Conservation (phyloP, 2,329 filamentous ascomycete species). For the Diaporthe batatas region DNA sequence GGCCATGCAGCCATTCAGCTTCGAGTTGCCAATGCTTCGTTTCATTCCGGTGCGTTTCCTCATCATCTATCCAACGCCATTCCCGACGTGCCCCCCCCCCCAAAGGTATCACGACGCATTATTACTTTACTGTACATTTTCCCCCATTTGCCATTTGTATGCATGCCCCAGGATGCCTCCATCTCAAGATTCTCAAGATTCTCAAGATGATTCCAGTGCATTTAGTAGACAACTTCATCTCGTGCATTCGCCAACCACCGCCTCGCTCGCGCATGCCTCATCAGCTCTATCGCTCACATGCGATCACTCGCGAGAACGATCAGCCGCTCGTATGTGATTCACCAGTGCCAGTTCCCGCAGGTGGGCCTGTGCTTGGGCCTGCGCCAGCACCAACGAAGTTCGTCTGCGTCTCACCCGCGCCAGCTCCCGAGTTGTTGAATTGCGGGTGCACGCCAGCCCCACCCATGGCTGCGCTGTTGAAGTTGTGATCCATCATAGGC, state of each 20-base stretch:
- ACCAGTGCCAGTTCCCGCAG: slow-evolving; percentile 4
- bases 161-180: neutral
- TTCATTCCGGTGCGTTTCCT: slow-evolving; percentile 23
- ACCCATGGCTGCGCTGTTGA: slow-evolving; percentile 27
- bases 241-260: neutral
- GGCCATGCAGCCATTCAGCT: neutral
- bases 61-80: slow-evolving; percentile 22
- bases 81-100: slow-evolving; percentile 9
- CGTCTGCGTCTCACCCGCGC: slow-evolving; percentile 9
- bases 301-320: neutral
- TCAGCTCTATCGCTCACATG: neutral
- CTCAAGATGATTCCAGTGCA: slow-evolving; percentile 14
- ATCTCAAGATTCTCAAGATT: slow-evolving; percentile 3
- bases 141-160: neutral
- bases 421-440: slow-evolving; percentile 12
- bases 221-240: neutral
- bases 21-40: slow-evolving; percentile 28
- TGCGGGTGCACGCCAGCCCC: slow-evolving; percentile 25
- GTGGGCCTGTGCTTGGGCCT: slow-evolving; percentile 10
- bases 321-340: slow-evolving; percentile 19
- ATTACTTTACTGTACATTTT: slow-evolving; percentile 40
- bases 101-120: slow-evolving; percentile 25
- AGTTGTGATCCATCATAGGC: slow-evolving; percentile 39
- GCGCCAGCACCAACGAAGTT: slow-evolving; percentile 14
- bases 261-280: neutral